A percentile compares a stretch with the other conserved stretches of the same genome.
Conservation (phyloP, 202 grass and related monocot genomes). For the Eragrostis tef region DNA sequence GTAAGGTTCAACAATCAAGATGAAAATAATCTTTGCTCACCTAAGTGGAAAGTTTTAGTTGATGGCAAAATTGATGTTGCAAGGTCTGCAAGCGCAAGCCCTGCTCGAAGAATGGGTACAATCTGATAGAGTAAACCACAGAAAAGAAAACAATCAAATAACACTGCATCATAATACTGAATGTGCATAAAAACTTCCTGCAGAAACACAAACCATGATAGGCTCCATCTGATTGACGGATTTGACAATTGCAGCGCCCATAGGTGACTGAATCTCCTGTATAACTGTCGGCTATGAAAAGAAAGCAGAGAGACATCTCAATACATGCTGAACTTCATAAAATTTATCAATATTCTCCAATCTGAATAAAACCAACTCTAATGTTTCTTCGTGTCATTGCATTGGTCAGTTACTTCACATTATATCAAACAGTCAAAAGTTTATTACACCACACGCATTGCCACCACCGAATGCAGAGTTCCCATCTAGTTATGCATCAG, state of each 20-base stretch:
- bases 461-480: too few relatives aligned
- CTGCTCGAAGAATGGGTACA: conserved; percentile 74
- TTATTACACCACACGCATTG: background rate
- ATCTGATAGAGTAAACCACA: conserved; percentile 37
- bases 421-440: background rate
- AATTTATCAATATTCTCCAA: background rate
- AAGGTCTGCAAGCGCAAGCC: conserved; percentile 64
- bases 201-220: conserved; percentile 50
- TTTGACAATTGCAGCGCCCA: conserved; percentile 57
- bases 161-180: background rate
- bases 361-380: background rate
- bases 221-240: conserved; percentile 64
- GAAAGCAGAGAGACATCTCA: conserved; percentile 30
- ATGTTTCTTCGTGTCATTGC: background rate
- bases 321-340: background rate
- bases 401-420: background rate
- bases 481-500: background rate
- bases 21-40: conserved; percentile 6
- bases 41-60: conserved; percentile 65
- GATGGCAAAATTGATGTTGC: conserved; percentile 64
- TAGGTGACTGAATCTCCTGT: conserved; percentile 57
- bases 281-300: conserved; percentile 51
- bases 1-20: too few relatives aligned
- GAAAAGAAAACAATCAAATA: background rate
- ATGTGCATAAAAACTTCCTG: conserved; percentile 36